Conservation (phyloP, 2,329 filamentous ascomycete genomes). For the Xylariaceae sp. region DNA sequence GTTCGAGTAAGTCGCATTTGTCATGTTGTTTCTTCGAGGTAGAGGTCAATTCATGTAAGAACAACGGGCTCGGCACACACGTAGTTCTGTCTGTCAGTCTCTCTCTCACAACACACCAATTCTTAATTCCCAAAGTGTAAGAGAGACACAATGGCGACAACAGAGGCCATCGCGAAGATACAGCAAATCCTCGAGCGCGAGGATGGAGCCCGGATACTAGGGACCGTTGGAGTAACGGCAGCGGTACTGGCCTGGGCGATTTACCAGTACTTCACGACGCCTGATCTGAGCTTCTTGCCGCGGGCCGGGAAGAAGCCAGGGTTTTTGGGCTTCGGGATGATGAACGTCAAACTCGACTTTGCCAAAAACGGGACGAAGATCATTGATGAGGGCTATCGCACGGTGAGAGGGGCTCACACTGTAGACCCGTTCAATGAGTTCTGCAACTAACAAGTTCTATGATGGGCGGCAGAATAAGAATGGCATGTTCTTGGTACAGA, state of each 20-base stretch:
- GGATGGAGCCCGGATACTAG: slow-evolving; percentile 12
- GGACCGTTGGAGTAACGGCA: slow-evolving; percentile 13
- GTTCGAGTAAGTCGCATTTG: too few relatives aligned
- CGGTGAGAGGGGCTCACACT: slow-evolving; percentile 7
- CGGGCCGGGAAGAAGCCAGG: slow-evolving; percentile 19
- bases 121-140: too few relatives aligned
- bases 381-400: slow-evolving; percentile 17
- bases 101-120: too few relatives aligned
- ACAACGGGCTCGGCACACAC: too few relatives aligned
- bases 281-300: slow-evolving; percentile 17
- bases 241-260: slow-evolving; percentile 12
- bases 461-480: slow-evolving; percentile 14
- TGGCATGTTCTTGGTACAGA: slow-evolving; percentile 21
- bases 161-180: slow-evolving; percentile 6
- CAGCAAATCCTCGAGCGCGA: slow-evolving; percentile 17
- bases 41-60: too few relatives aligned
- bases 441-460: background rate
- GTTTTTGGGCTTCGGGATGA: slow-evolving; percentile 13
- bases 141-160: slow-evolving; percentile 3
- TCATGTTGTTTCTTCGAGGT: too few relatives aligned
- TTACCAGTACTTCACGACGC: slow-evolving; percentile 14
- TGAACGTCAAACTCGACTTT: slow-evolving; percentile 20
- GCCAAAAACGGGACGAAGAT: slow-evolving; percentile 20
- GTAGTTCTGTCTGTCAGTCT: too few relatives aligned
- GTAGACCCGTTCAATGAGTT: background rate